These are phyloP conservation scores for Eimeria necatrix DNA, from an alignment of 169 alveolate species.

Conservation along the genomic window DNA sequence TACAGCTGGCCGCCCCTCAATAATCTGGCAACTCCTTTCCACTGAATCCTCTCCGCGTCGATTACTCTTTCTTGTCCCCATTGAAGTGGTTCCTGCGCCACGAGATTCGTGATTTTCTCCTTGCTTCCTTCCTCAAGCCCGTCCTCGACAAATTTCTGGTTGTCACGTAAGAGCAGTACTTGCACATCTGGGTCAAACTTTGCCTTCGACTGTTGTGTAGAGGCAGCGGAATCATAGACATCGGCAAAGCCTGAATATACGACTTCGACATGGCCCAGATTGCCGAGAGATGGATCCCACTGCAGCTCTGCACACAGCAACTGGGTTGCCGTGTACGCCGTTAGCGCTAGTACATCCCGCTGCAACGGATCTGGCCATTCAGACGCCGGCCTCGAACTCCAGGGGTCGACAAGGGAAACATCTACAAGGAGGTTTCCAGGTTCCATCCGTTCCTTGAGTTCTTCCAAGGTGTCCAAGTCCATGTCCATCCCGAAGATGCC, in stretches of 20 bases:
- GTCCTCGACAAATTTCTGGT: slow-evolving; percentile 46
- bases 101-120: slow-evolving; percentile 28
- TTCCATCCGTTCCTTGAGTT: slow-evolving; percentile 60
- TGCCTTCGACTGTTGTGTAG: slow-evolving; percentile 29
- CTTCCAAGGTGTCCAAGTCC: slow-evolving; percentile 72
- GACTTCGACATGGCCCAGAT: slow-evolving; percentile 72
- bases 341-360: slow-evolving; percentile 69
- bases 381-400: slow-evolving; percentile 58
- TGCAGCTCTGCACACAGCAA: slow-evolving; percentile 78
- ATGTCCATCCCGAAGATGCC: slow-evolving; percentile 78
- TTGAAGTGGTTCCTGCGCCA: slow-evolving; percentile 79
- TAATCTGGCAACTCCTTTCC: slow-evolving; percentile 76
- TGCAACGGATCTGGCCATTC: slow-evolving; percentile 77
- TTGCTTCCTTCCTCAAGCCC: slow-evolving; percentile 77
- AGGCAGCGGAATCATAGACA: slow-evolving; percentile 52
- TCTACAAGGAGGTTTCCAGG: slow-evolving; percentile 73
- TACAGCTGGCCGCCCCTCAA: slow-evolving; percentile 68
- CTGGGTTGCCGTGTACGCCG: slow-evolving; percentile 79
- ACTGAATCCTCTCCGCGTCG: slow-evolving; percentile 42
- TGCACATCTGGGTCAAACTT: slow-evolving; percentile 77
- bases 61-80: slow-evolving; percentile 55
- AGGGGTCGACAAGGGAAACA: slow-evolving; percentile 75
- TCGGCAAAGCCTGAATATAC: slow-evolving; percentile 78
- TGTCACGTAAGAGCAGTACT: slow-evolving; percentile 64
- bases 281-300: slow-evolving; percentile 80